phyloP scores from a whole-genome alignment of 225 moss, liverwort and hornwort genomes.

The Bryoerythrophyllum caledonicum region DNA sequence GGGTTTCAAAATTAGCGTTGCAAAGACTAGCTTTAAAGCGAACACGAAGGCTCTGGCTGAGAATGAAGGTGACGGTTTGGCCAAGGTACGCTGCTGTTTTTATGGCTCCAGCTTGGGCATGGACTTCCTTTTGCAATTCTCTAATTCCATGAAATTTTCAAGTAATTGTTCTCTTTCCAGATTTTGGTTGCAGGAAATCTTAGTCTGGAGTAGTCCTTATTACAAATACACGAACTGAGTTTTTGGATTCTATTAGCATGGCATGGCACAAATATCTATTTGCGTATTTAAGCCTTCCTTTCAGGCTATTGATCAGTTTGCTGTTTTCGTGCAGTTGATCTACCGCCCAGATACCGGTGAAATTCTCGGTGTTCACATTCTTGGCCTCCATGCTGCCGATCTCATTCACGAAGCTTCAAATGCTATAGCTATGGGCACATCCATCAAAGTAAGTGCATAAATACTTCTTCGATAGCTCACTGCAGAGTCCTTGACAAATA shows the following conservation, averaged over 20 bases:
- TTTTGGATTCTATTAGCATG: slow-evolving; percentile 1
- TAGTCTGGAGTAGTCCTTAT: too few relatives aligned
- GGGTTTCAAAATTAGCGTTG: slow-evolving; percentile 83
- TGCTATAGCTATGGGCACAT: slow-evolving; percentile 86
- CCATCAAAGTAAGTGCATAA: slow-evolving; percentile 63
- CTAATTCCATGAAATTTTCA: too few relatives aligned
- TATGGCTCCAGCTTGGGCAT: not conserved
- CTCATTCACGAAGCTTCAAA: slow-evolving; percentile 99
- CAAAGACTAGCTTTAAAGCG: slow-evolving; percentile 97
- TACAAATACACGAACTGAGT: not conserved
- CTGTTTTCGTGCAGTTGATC: slow-evolving; percentile 67
- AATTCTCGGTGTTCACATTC: slow-evolving; percentile 96
- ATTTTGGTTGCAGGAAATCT: too few relatives aligned
- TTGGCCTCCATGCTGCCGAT: slow-evolving; percentile 97
- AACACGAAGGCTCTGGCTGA: slow-evolving; percentile 99
- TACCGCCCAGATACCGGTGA: slow-evolving; percentile 92
- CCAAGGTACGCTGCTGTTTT: slow-evolving; percentile 63
- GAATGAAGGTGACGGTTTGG: slow-evolving; percentile 95
- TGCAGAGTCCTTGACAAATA: not conserved
- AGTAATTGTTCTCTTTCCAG: too few relatives aligned
- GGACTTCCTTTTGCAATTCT: not conserved
- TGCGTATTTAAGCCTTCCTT: too few relatives aligned
- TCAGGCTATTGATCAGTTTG: not conserved
- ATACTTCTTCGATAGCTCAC: not conserved
- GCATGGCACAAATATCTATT: not conserved